Conservation (phyloP, 345 rosid genomes). For the Anacardium occidentale region DNA sequence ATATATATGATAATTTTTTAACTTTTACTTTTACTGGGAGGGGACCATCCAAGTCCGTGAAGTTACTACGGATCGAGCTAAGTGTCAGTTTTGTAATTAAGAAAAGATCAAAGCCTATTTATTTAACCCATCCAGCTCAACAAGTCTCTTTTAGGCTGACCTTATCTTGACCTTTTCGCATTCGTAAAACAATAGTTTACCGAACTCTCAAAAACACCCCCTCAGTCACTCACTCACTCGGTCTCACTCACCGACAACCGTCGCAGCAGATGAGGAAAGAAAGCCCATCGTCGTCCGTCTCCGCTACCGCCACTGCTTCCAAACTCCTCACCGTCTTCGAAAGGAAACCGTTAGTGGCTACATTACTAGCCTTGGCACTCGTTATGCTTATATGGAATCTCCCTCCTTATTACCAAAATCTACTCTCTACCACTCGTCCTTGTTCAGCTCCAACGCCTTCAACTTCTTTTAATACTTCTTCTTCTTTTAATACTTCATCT, state of each 20-base stretch:
- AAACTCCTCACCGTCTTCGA: slow-evolving; percentile 51
- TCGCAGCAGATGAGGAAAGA: slow-evolving; percentile 55
- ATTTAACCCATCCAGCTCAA: not conserved
- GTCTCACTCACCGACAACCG: slow-evolving; percentile 5
- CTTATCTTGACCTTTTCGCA: slow-evolving; percentile 18
- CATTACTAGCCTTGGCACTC: slow-evolving; percentile 60
- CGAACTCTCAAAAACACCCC: too few species aligned
- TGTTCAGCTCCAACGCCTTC: slow-evolving; percentile 24
- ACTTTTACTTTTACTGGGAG: too few species aligned
- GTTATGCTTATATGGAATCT: slow-evolving; percentile 72
- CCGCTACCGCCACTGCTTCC: slow-evolving; percentile 29
- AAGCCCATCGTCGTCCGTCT: slow-evolving; percentile 29
- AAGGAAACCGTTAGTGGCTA: slow-evolving; percentile 58
- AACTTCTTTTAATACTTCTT: slow-evolving; percentile 10
- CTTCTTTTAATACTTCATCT: too few species aligned
- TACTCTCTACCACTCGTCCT: slow-evolving; percentile 51
- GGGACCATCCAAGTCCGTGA: too few species aligned
- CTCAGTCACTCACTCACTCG: too few species aligned
- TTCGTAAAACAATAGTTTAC: not conserved
- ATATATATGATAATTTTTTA: too few species aligned
- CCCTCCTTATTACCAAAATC: slow-evolving; percentile 69
- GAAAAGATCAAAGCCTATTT: not conserved
- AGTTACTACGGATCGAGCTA: too few species aligned
- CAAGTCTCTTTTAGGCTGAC: not conserved
- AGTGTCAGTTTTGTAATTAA: not conserved